A percentile compares a stretch with the other conserved stretches of the same genome.
phyloP scores from a whole-genome alignment of 139 green algal species.

The Closterium sp. region DNA sequence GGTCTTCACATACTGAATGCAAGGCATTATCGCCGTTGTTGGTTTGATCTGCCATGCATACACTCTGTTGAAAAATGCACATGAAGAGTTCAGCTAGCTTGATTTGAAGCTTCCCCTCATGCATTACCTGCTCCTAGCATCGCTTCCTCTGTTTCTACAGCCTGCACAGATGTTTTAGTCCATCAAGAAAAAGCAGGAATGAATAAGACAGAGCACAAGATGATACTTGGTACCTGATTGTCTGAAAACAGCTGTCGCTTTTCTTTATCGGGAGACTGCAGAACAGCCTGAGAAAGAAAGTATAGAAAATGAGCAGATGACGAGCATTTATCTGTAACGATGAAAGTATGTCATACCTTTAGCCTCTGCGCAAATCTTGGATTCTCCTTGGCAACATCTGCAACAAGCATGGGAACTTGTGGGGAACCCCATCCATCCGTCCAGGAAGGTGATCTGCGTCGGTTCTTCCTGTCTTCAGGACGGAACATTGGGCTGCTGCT shows the following conservation, averaged over 20 bases:
- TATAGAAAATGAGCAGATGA: background rate
- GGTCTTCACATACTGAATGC: background rate
- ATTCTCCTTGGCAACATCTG: background rate
- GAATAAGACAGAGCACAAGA: background rate
- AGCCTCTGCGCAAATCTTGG: background rate
- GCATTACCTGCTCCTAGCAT: background rate
- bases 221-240: background rate
- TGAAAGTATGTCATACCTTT: background rate
- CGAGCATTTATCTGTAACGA: background rate
- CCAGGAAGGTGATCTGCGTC: background rate
- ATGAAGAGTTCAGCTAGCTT: background rate
- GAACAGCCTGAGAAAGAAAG: background rate
- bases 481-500: background rate
- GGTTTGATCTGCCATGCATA: background rate
- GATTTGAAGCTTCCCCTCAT: background rate
- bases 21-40: background rate
- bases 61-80: too few relatives aligned
- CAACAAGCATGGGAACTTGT: background rate
- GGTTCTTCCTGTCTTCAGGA: background rate
- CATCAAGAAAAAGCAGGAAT: background rate
- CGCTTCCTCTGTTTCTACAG: background rate
- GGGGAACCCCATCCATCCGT: constrained; percentile 2
- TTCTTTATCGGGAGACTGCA: background rate
- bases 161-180: background rate
- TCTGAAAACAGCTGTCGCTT: background rate